Base-by-base conservation (phyloP, 768 basidiomycete species). In the Cyclocybe aegerita region DNA sequence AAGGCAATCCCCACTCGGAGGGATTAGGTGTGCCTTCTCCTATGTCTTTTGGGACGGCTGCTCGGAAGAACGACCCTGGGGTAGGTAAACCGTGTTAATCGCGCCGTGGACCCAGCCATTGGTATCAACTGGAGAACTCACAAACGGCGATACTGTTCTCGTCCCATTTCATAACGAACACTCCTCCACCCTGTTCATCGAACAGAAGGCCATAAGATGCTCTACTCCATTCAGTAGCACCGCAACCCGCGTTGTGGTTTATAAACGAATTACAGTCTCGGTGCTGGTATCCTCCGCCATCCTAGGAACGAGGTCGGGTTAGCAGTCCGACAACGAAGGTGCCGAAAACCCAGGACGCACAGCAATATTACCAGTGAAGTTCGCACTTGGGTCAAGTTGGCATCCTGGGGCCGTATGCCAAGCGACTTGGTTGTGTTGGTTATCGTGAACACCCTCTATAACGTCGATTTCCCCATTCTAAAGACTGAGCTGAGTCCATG, bases 121-220 rank as follows among this genome's bases (percentile, higher is more conserved):
- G 15, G 9, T 8, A 43, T 10, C 23, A 23, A 23, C 23, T 23
- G 23, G 23, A 34, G 7, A 9, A 73, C 88, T 66, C 52, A 91
- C 90, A 92, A 59, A 90, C 77, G 39, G 85, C 80, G 49, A 92
- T 90, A 2, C 83, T 84, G 48, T 74, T 76, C 50, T 83, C 79
- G 60, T 93, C 89, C 93, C 93, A 94, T 57, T 88, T 86, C 89
- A 92, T 91, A 1, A 84, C 91, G 59, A 91, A 88, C 2, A 93
- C 83, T 4, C 93, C 93, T 9, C 93, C 93, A 10, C 87, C 82
- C 61, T 81, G 82, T 1, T 77, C 75, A 54, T 94, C 91, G 62
- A 94, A 93, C 49, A 79, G 79, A 34, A 85, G 83, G 0, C 92
- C 93, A 65, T 90, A 95, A 0, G 93, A 94, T 2, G 87, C 84